Percentiles rank a stretch among this genome's conserved stretches.
These are phyloP conservation scores for Trichopus zeylanicus DNA, from an alignment of 116 monocot genomes.

Conservation along the genomic window DNA sequence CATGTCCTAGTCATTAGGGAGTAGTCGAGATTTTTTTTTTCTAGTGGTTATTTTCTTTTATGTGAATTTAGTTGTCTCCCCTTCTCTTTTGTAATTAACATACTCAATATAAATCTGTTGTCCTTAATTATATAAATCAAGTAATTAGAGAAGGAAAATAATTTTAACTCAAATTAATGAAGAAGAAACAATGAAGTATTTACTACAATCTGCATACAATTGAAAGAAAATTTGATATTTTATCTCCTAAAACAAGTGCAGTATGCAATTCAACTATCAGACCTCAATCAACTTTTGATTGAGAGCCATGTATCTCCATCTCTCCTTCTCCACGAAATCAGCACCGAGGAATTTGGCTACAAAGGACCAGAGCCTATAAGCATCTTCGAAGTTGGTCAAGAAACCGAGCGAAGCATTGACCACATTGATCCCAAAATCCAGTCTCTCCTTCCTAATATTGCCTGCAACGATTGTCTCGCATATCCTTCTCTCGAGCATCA, in stretches of 20 bases:
- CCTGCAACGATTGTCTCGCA: constrained; percentile 7
- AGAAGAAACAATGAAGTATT: too few relatives aligned
- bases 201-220: too few relatives aligned
- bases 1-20: too few relatives aligned
- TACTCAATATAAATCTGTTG: too few relatives aligned
- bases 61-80: too few relatives aligned
- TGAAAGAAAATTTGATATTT: too few relatives aligned
- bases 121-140: too few relatives aligned
- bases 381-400: constrained; percentile 65
- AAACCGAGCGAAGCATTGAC: constrained; percentile 70
- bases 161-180: too few relatives aligned
- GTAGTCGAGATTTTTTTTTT: too few relatives aligned
- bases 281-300: constrained; percentile 78
- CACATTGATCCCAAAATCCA: constrained; percentile 40
- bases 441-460: constrained; percentile 11
- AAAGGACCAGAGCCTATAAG: constrained; percentile 72
- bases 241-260: background rate
- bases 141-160: too few relatives aligned
- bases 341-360: constrained; percentile 79
- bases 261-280: background rate
- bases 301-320: constrained; percentile 78
- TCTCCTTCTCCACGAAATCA: constrained; percentile 85
- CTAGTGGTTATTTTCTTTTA: too few relatives aligned
- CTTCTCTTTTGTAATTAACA: too few relatives aligned
- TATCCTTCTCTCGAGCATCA: constrained; percentile 27